Evolutionary conservation across 2,329 filamentous ascomycete genomes (phyloP).

Genomic region (Neopestalotiopsis sp.): DNA sequence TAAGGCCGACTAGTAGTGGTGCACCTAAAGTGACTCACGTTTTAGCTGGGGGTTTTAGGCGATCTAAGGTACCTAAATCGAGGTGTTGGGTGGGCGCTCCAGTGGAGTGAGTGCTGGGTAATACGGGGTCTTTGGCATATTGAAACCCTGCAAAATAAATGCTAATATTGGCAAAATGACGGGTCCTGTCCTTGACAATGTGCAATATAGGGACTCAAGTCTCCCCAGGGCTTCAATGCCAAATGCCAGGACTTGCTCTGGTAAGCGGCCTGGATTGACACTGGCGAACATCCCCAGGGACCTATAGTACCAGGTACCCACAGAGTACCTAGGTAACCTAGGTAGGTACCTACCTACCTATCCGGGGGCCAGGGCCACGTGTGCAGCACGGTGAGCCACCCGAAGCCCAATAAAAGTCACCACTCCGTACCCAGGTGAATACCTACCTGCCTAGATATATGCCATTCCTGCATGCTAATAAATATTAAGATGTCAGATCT

Average conservation of each 20-base stretch:
- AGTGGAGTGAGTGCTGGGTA: background rate
- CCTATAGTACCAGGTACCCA: background rate
- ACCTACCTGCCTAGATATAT: background rate
- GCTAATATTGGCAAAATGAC: background rate
- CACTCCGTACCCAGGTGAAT: background rate
- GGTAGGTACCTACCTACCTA: slow-evolving; percentile 1
- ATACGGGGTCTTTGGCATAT: background rate
- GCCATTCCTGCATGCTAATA: background rate
- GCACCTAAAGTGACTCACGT: background rate
- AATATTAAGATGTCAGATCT: slow-evolving; percentile 1
- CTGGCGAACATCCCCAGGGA: background rate
- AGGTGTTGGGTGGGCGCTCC: background rate
- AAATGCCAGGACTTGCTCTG: background rate
- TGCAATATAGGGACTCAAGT: background rate
- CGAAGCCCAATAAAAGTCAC: background rate
- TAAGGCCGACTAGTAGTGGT: background rate
- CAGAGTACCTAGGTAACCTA: background rate
- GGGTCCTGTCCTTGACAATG: background rate
- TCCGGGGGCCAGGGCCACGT: background rate
- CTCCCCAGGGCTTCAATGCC: background rate
- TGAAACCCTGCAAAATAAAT: background rate
- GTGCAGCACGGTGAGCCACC: background rate
- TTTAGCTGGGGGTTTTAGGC: background rate
- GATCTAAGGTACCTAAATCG: background rate
- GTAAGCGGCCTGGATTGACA: background rate